Evolutionary conservation across 1,284 basidiomycete species (phyloP), one percentile per base, ranked within the genome.

Genomic region (Naganishia sp.): DNA sequence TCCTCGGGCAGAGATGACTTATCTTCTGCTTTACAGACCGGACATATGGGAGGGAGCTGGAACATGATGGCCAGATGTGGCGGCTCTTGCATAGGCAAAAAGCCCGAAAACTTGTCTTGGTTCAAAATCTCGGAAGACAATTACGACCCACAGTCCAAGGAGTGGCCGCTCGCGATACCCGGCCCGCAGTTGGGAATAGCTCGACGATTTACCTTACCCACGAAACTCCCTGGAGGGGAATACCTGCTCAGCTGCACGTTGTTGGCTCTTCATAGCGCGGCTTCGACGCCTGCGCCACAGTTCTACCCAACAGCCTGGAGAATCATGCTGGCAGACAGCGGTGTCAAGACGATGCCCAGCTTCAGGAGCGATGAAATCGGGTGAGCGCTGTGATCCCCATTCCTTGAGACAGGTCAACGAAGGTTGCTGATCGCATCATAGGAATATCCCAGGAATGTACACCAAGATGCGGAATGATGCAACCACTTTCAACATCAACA

Each of bases 1-100:
- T 32, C 41, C 15, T 23, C 18, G 21, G 35, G 18, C 21, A 13
- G 9, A 13, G 28, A 5, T 41, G 23, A 21, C 15, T 4, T 11
- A 47, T 35, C 6, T 15, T 17, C 49, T 7, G 2, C 9, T 10
- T 10, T 18, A 13, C 13, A 61, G 58, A 18, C 17, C 2, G 47
- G 39, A 2, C 58, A 61, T 28, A 10, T 51, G 15, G 58, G 58
- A 5, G 46, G 35, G 3, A 42, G 32, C 39, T 42, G 39, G n/a
- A 50, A 61, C 32, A 61, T 61, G 58, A 61, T 61, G 58, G 58
- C 58, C 10, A 51, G 47, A 35, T 61, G 58, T 18, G 47, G 23
- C 17, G 58, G 43, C 18, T 49, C 47, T n/a, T 61, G 58, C 23
- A 25, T 7, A 0, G 58, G 58, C 3, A 61, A 51, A 13, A 51